Base-by-base conservation (phyloP, 129 eudicot genomes). In the Mikania micrantha region DNA sequence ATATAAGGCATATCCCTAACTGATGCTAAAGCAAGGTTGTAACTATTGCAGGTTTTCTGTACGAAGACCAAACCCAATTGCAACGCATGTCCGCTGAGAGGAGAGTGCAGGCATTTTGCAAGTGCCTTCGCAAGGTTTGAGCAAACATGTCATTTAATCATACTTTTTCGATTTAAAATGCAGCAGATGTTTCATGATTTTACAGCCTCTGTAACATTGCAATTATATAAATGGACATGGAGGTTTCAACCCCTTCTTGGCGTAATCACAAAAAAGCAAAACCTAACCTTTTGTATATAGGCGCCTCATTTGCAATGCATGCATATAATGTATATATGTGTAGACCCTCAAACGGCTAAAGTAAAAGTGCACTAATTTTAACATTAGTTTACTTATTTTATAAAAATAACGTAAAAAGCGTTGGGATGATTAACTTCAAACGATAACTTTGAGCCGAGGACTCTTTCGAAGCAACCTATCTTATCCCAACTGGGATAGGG, bases 21-120 rank as follows among this genome's bases (percentile, higher is more conserved):
- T 20, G 36, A 66, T 27, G 45, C 45, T 41, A 49, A 69, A 12
- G 4, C 31, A 64, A 48, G 49, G 28, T 25, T 20, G 53, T 70
- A 31, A 48, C 29, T 49, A 19, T 59, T 76, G 73, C 83, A 91
- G 98, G 98, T 93, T 34, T 93, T 93, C 52, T 93, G 99, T 71
- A 93, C 99, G 64, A 93, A 93, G 70, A 84, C 86, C 71, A 84
- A 79, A 79, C 99, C 99, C 65, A 93, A 86, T 70, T 93, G 99
- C 85, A 83, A 83, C 69, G 90, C 96, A 0, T 93, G 99, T 80
- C 99, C 99, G 17, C 60, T 93, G 82, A 80, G 88, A 77, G 93
- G 83, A 76, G 99, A 93, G 76, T 93, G 99, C 86, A 84, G 89
- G 64, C 95, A 89, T 71, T 89, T 89, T 75, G 95, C 96, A 38